Evolutionary conservation across 345 rosid genomes (phyloP).

Genomic region (Garcia nutans): DNA sequence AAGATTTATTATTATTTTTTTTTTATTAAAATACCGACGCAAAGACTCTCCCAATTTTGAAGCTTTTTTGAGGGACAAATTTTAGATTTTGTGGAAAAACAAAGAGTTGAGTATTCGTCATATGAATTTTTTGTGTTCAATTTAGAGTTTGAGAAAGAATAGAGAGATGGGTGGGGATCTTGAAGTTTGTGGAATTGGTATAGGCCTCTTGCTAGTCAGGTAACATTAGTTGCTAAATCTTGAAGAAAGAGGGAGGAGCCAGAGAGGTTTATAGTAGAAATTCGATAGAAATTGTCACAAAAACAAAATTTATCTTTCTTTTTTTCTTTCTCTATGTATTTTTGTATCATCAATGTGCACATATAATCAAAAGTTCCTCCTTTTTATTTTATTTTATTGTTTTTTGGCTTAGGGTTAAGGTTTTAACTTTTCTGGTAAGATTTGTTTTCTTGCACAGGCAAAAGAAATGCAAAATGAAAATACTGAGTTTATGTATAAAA

Average conservation of each 20-base stretch:
- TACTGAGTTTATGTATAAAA: no score
- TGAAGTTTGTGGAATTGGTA: background rate
- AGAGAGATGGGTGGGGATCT: conserved; percentile 10
- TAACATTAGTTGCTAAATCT: background rate
- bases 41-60: no score
- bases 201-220: background rate
- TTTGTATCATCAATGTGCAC: background rate
- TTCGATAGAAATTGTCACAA: background rate
- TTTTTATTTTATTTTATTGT: background rate
- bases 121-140: background rate
- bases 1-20: no score
- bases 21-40: no score
- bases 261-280: no score
- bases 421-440: no score
- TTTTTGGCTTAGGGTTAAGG: background rate
- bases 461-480: no score
- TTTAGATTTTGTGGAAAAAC: background rate
- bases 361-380: background rate
- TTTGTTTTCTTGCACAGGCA: no score
- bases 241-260: background rate
- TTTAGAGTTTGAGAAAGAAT: background rate
- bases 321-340: background rate
- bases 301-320: no score
- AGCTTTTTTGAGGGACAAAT: background rate
- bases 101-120: background rate